Percentiles rank a stretch among this genome's conserved stretches.
phyloP scores from a whole-genome alignment of 305 asterid species.

The Solanum chacoense region DNA sequence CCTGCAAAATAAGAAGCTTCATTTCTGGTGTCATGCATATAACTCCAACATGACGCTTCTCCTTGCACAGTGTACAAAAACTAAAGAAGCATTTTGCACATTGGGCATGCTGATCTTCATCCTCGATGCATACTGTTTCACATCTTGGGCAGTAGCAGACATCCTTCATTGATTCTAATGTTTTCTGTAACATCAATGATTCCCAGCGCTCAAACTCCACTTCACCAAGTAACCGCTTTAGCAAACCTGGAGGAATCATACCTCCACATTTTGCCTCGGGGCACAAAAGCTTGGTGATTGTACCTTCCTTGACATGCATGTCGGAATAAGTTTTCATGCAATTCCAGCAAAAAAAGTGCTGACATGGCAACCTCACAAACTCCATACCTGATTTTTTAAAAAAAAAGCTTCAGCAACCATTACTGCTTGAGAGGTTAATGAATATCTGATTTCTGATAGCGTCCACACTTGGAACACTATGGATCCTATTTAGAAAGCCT shows the following conservation, averaged over 20 bases:
- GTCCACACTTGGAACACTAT: background rate
- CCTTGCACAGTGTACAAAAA: constrained; percentile 81
- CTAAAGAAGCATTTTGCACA: constrained; percentile 84
- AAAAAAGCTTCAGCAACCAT: background rate
- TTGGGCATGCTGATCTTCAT: constrained; percentile 71
- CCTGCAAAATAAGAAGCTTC: constrained; percentile 64
- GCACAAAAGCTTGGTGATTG: constrained; percentile 61
- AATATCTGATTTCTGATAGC: background rate
- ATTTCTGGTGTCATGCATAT: constrained; percentile 66
- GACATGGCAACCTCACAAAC: constrained; percentile 69
- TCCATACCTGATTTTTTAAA: constrained; percentile 44
- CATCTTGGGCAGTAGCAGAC: constrained; percentile 93
- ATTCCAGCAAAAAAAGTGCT: constrained; percentile 61
- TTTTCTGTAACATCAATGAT: constrained; percentile 54
- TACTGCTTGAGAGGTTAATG: background rate
- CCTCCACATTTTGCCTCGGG: constrained; percentile 80
- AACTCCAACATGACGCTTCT: constrained; percentile 74
- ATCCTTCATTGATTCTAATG: constrained; percentile 83
- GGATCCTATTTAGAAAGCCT: background rate
- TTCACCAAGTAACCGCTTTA: constrained; percentile 57
- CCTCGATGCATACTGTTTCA: constrained; percentile 81
- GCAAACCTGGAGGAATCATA: constrained; percentile 80
- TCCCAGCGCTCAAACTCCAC: constrained; percentile 80
- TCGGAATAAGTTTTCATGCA: constrained; percentile 75
- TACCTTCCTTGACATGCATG: constrained; percentile 73